These are phyloP conservation scores for Coleophoma eucalyptorum DNA, from an alignment of 2,329 filamentous ascomycete species.

Conservation along the genomic window DNA sequence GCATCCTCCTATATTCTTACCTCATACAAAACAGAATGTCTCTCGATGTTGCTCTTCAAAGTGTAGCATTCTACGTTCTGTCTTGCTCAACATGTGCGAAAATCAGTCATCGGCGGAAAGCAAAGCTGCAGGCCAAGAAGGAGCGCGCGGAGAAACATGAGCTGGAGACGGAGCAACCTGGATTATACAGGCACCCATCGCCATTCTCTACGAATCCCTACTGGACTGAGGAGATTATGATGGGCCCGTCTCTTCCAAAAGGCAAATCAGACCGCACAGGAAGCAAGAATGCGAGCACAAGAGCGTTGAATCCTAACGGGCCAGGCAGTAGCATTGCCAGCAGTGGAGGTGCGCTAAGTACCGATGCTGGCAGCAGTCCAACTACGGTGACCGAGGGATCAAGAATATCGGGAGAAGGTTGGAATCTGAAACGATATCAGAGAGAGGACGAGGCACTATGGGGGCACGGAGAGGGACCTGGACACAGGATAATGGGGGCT, in stretches of 20 bases:
- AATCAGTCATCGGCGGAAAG: constrained; percentile 64
- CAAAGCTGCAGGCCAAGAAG: constrained; percentile 65
- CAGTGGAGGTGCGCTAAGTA: constrained; percentile 25
- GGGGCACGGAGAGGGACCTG: constrained; percentile 54
- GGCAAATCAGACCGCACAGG: constrained; percentile 45
- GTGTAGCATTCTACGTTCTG: constrained; percentile 72
- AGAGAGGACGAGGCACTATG: constrained; percentile 85
- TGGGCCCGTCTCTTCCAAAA: constrained; percentile 73
- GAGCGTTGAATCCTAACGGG: constrained; percentile 54
- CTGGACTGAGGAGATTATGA: constrained; percentile 81
- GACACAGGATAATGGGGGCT: constrained; percentile 45
- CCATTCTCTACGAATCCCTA: constrained; percentile 85
- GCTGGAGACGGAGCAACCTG: constrained; percentile 66
- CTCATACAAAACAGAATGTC: constrained; percentile 34
- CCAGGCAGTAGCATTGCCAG: constrained; percentile 47
- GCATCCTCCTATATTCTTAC: not conserved
- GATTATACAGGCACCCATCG: constrained; percentile 72
- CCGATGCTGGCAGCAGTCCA: constrained; percentile 35
- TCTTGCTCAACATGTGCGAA: constrained; percentile 78
- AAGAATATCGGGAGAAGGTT: constrained; percentile 48
- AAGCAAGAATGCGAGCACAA: constrained; percentile 55
- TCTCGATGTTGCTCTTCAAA: constrained; percentile 62
- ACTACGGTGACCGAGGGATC: constrained; percentile 43
- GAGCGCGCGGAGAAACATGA: constrained; percentile 63
- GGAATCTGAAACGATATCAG: constrained; percentile 78